Evolutionary conservation across 2,329 filamentous ascomycete genomes (phyloP).

Genomic region (Bipolaris zeicola): DNA sequence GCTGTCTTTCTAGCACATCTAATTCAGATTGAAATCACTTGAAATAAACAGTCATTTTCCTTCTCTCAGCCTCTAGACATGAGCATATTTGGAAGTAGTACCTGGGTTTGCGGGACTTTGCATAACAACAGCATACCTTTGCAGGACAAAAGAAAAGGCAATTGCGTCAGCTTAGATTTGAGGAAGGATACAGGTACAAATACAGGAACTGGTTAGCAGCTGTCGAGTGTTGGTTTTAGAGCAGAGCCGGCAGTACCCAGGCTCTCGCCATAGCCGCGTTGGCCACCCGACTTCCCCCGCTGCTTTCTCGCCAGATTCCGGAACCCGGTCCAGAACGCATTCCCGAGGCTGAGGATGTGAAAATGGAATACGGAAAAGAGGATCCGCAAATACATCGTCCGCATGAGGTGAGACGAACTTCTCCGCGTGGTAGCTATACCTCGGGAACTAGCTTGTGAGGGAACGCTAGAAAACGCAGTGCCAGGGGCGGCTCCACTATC

Average conservation of each 20-base stretch:
- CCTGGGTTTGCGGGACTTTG: too few species aligned
- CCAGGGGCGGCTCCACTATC: constrained; percentile 28
- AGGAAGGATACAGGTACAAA: not conserved
- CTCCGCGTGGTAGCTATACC: constrained; percentile 13
- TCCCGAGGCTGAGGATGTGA: not conserved
- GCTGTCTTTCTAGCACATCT: too few species aligned
- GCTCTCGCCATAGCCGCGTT: not conserved
- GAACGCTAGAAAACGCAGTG: constrained; percentile 28
- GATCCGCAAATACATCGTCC: constrained; percentile 5
- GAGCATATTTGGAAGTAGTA: too few species aligned
- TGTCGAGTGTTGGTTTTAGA: not conserved
- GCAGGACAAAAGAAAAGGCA: not conserved
- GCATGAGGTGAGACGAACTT: constrained; percentile 2
- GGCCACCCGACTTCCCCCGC: constrained; percentile 10
- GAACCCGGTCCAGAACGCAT: not conserved
- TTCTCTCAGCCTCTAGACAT: too few species aligned
- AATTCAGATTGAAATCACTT: too few species aligned
- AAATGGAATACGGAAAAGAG: constrained; percentile 6
- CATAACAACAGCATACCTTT: not conserved
- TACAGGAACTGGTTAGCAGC: not conserved
- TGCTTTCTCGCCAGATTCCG: constrained; percentile 4
- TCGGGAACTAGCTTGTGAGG: constrained; percentile 25
- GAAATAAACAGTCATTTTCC: too few species aligned
- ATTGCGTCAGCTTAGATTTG: not conserved
- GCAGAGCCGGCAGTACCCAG: constrained; percentile 10